Evolutionary conservation across 441 rosid genomes (phyloP).

Genomic region (Brassica balearica): DNA sequence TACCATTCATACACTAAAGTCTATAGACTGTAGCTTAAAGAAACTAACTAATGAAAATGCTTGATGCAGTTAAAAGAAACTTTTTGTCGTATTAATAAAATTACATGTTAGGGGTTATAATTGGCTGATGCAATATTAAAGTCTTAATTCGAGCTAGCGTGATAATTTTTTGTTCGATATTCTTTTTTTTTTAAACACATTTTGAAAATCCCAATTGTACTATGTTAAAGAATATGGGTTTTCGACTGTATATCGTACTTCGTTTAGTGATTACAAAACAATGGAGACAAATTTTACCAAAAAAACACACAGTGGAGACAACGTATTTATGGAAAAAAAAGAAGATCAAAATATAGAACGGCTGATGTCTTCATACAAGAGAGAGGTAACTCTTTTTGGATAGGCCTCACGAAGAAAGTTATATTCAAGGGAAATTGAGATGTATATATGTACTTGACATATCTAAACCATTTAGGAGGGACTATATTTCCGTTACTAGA

Average conservation of each 20-base stretch:
- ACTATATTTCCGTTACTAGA: background rate
- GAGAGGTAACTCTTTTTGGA: background rate
- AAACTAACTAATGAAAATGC: background rate
- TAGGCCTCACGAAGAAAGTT: background rate
- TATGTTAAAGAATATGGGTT: background rate
- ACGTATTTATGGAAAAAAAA: background rate
- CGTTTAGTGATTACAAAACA: no score
- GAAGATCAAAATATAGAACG: background rate
- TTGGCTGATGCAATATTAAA: slow-evolving; percentile 26
- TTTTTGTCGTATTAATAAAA: background rate
- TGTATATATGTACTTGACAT: background rate
- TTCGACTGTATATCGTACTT: background rate
- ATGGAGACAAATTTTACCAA: no score
- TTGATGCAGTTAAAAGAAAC: background rate
- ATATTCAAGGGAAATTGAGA: background rate
- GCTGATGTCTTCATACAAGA: background rate
- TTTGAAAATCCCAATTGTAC: no score
- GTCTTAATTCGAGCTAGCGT: slow-evolving; percentile 5
- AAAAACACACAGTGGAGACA: background rate
- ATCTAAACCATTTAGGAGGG: background rate
- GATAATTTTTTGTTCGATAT: background rate
- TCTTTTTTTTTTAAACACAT: no score
- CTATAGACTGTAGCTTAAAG: background rate
- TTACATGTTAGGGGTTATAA: slow-evolving; percentile 17
- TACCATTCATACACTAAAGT: background rate